Conservation (phyloP, 2,329 filamentous ascomycete genomes). For the Aspergillus fijiensis region DNA sequence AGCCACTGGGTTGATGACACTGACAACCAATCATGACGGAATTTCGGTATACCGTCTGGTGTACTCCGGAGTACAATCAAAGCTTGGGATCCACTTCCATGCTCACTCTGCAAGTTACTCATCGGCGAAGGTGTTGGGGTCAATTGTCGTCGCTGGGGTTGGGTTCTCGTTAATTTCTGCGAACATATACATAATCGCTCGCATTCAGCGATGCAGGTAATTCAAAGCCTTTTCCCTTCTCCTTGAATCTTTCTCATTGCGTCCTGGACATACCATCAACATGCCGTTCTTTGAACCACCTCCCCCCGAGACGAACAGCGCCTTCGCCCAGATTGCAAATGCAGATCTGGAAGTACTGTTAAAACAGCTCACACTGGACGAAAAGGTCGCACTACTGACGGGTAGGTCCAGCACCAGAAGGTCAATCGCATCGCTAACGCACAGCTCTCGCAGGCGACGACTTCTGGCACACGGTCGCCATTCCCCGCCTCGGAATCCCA, state of each 20-base stretch:
- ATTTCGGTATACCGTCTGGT: not conserved
- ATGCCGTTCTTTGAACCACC: not conserved
- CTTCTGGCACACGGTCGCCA: slow-evolving; percentile 67
- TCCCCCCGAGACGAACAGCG: not conserved
- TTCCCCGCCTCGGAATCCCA: slow-evolving; percentile 62
- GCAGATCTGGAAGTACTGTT: slow-evolving; percentile 49
- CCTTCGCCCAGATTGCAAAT: slow-evolving; percentile 2
- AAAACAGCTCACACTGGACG: slow-evolving; percentile 52
- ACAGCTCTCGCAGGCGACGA: slow-evolving; percentile 41
- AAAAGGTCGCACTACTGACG: slow-evolving; percentile 52
- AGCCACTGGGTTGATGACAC: not conserved
- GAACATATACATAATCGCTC: not conserved
- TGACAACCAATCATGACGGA: not conserved
- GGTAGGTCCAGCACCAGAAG: slow-evolving; percentile 25
- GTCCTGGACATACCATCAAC: not conserved
- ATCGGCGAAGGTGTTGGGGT: too few species aligned
- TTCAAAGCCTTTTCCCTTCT: not conserved
- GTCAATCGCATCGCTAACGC: too few species aligned
- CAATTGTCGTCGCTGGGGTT: too few species aligned
- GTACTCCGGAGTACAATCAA: not conserved
- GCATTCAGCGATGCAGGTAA: too few species aligned
- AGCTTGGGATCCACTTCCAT: too few species aligned
- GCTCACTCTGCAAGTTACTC: too few species aligned
- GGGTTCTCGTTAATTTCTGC: too few species aligned
- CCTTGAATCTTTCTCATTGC: not conserved